Percentiles rank a stretch among this genome's conserved stretches.
These are phyloP conservation scores for Eucalyptus caleyi DNA, from an alignment of 345 rosid genomes.

Conservation along the genomic window DNA sequence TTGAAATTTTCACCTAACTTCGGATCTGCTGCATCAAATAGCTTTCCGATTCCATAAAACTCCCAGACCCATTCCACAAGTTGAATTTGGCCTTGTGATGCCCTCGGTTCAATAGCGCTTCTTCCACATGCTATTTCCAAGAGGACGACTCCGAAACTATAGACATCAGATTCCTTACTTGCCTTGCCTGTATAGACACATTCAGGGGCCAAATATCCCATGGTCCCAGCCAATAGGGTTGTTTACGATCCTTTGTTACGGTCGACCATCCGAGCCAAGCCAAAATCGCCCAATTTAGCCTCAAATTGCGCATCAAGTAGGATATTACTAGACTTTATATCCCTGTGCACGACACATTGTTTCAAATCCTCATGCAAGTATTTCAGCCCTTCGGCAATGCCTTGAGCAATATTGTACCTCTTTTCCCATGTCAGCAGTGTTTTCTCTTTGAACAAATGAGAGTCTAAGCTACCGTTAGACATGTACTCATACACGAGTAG, in stretches of 20 bases:
- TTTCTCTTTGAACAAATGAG: neutral
- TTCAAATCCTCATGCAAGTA: slow-evolving; percentile 13
- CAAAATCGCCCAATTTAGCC: slow-evolving; percentile 24
- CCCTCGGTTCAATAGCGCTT: neutral
- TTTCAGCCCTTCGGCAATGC: neutral
- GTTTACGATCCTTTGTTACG: slow-evolving; percentile 3
- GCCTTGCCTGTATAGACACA: neutral
- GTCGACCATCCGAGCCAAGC: slow-evolving; percentile 18
- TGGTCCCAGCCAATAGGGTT: neutral
- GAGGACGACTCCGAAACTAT: neutral
- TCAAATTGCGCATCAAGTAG: slow-evolving; percentile 2
- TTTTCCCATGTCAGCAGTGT: neutral
- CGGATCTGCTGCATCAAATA: neutral
- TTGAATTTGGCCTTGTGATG: neutral
- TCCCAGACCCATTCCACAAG: neutral
- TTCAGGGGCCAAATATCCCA: neutral
- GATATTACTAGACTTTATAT: slow-evolving; percentile 17
- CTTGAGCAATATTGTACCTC: neutral
- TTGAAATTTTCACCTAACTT: neutral
- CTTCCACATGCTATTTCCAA: neutral
- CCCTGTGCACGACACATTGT: slow-evolving; percentile 11
- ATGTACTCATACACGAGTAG: neutral
- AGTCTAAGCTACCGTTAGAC: neutral
- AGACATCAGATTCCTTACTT: neutral
- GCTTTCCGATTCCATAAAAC: neutral